phyloP scores from a whole-genome alignment of 306 rosid species.

The Argentina anserina region DNA sequence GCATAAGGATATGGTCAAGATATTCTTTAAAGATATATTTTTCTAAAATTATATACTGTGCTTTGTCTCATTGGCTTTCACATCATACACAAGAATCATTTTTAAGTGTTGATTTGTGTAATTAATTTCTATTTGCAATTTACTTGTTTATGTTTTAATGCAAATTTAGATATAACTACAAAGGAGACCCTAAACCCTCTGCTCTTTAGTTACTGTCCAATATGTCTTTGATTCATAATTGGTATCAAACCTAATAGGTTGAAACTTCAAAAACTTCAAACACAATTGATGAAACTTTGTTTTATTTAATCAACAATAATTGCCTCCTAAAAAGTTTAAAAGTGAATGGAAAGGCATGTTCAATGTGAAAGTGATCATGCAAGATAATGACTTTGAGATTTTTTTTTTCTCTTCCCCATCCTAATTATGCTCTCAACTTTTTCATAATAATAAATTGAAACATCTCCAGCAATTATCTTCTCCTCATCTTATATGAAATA shows the following conservation, averaged over 20 bases:
- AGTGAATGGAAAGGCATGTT: constrained; percentile 14
- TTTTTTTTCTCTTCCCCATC: not conserved
- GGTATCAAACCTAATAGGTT: constrained; percentile 8
- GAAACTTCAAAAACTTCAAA: constrained; percentile 14
- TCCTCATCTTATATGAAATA: not conserved
- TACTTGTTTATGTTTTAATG: not conserved
- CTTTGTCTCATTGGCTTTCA: too few species aligned
- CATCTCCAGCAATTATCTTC: not conserved
- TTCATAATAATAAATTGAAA: not conserved
- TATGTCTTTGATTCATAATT: not conserved
- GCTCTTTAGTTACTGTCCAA: not conserved
- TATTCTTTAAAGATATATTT: not conserved
- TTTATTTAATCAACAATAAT: constrained; percentile 13
- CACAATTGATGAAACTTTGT: constrained; percentile 13
- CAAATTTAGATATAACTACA: too few species aligned
- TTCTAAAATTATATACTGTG: too few species aligned
- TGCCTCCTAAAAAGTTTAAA: constrained; percentile 15
- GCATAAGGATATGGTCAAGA: not conserved
- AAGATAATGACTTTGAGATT: constrained; percentile 10
- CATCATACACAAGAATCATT: not conserved
- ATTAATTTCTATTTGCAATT: not conserved
- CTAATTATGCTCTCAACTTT: constrained; percentile 2
- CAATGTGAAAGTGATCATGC: constrained; percentile 21
- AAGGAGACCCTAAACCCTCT: not conserved
- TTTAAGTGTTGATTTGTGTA: not conserved